Conservation (phyloP, 2,329 filamentous ascomycete genomes). For the Cladosporium sphaerospermum region DNA sequence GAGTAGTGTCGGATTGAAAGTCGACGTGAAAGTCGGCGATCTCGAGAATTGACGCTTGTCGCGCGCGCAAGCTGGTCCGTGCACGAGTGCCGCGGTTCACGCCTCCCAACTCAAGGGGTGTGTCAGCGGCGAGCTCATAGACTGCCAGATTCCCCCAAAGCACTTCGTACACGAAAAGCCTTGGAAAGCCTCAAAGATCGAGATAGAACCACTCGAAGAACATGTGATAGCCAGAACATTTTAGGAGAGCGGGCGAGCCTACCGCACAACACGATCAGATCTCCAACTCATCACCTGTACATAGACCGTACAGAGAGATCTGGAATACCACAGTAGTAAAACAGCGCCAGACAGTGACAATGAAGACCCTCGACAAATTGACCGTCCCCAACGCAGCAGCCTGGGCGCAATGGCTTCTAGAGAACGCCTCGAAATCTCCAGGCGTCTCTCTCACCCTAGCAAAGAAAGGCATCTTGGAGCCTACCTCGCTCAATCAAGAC, state of each 20-base stretch:
- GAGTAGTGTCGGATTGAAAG: background rate
- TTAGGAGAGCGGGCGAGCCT: too few species aligned
- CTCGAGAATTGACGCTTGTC: background rate
- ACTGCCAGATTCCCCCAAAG: too few species aligned
- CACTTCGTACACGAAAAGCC: too few species aligned
- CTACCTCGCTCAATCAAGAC: slow-evolving; percentile 38
- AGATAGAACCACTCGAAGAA: too few species aligned
- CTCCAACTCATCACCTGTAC: too few species aligned
- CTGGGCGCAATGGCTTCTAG: slow-evolving; percentile 18
- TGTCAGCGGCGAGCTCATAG: too few species aligned
- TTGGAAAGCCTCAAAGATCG: too few species aligned
- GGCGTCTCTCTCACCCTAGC: slow-evolving; percentile 22
- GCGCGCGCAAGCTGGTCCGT: background rate
- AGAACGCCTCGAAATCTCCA: slow-evolving; percentile 2
- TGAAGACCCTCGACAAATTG: slow-evolving; percentile 7
- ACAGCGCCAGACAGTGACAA: background rate
- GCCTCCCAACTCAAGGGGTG: too few species aligned
- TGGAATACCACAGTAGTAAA: too few species aligned
- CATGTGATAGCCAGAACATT: too few species aligned
- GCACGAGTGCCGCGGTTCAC: background rate
- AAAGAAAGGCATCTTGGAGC: slow-evolving; percentile 16
- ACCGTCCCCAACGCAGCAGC: slow-evolving; percentile 15
- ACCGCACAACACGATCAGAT: too few species aligned
- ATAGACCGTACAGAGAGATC: too few species aligned
- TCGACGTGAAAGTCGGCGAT: background rate